phyloP scores from a whole-genome alignment of 2,329 filamentous ascomycete species.

The Pseudogymnoascus sp. region DNA sequence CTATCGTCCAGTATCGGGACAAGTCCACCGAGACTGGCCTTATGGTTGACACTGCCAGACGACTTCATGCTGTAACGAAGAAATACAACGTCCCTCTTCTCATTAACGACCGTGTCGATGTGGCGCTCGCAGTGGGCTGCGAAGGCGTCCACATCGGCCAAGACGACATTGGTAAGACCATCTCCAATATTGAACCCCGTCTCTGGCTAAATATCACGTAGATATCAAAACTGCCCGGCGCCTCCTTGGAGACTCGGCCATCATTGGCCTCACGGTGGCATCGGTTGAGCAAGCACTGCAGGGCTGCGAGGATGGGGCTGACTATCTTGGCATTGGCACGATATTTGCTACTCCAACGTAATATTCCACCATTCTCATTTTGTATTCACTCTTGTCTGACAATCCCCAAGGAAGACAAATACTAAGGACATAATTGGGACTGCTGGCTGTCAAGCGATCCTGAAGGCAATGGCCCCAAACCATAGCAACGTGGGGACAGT shows the following conservation, averaged over 20 bases:
- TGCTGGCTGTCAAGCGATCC: conserved; percentile 60
- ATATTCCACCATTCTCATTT: conserved; percentile 25
- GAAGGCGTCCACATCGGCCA: conserved; percentile 94
- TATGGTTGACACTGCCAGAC: conserved; percentile 63
- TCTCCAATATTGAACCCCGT: neutral
- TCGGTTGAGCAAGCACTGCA: conserved; percentile 63
- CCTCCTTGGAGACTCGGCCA: conserved; percentile 67
- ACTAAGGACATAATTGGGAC: conserved; percentile 76
- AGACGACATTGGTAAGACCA: conserved; percentile 70
- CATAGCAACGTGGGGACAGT: conserved; percentile 52
- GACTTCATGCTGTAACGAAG: conserved; percentile 64
- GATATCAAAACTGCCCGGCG: conserved; percentile 58
- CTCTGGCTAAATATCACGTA: conserved; percentile 26
- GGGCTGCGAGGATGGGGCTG: conserved; percentile 69
- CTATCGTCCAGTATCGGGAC: conserved; percentile 84
- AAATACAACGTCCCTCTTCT: conserved; percentile 68
- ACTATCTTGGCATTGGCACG: conserved; percentile 87
- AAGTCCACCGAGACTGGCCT: conserved; percentile 70
- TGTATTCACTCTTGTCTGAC: conserved; percentile 3
- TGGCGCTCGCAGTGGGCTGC: conserved; percentile 75
- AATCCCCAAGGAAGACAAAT: conserved; percentile 63
- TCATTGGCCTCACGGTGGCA: conserved; percentile 84
- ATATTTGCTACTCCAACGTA: conserved; percentile 79
- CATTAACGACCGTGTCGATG: conserved; percentile 89
- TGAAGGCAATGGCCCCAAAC: conserved; percentile 46